These are phyloP conservation scores for Penicillium sp. DNA, from an alignment of 2,329 filamentous ascomycete species.

Conservation along the genomic window DNA sequence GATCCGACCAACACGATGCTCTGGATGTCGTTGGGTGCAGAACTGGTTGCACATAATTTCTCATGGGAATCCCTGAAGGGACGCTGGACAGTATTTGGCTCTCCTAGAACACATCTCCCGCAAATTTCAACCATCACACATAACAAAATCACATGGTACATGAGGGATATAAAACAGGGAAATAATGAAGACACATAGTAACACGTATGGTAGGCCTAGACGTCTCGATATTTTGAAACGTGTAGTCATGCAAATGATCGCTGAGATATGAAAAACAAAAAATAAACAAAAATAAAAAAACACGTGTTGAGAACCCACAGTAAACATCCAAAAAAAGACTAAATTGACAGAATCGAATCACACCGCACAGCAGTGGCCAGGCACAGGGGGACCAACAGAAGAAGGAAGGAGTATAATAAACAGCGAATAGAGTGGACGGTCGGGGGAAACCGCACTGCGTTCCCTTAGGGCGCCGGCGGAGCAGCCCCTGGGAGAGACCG, in stretches of 20 bases:
- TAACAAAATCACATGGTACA: conserved; percentile 16
- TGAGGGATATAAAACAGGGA: conserved; percentile 18
- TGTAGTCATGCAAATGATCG: conserved; percentile 7
- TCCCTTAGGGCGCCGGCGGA: conserved; percentile 4
- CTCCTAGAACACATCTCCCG: not conserved
- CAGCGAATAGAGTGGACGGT: not conserved
- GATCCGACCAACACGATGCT: conserved; percentile 1
- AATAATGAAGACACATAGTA: conserved; percentile 6
- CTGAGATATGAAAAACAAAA: conserved; percentile 9
- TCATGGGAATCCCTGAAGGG: conserved; percentile 16
- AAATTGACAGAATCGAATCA: not conserved
- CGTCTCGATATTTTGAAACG: not conserved
- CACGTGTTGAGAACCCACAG: not conserved
- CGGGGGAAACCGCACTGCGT: not conserved
- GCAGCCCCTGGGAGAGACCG: conserved; percentile 8
- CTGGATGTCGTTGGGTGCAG: conserved; percentile 13
- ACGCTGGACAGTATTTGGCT: not conserved
- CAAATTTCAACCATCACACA: conserved; percentile 4
- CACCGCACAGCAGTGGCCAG: conserved; percentile 16
- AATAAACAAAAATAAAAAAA: not conserved
- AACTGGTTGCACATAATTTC: conserved; percentile 15
- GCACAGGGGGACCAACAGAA: not conserved
- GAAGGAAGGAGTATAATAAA: conserved; percentile 1
- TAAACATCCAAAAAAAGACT: not conserved
- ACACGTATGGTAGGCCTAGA: conserved; percentile 1